These are phyloP conservation scores for Ophiostoma novo-ulmi DNA, from an alignment of 2,329 filamentous ascomycete genomes.

Conservation along the genomic window DNA sequence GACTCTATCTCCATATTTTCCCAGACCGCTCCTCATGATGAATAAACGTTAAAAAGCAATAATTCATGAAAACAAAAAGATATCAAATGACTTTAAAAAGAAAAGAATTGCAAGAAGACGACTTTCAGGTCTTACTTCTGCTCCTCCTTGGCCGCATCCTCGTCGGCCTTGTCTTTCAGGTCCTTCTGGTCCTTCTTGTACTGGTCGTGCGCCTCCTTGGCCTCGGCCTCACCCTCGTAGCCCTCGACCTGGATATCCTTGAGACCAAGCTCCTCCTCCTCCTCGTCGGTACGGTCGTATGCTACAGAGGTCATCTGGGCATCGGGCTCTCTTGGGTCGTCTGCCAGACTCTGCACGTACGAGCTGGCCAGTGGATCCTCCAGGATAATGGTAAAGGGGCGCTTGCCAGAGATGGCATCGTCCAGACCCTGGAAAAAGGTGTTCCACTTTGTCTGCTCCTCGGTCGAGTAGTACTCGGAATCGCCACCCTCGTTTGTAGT, in stretches of 20 bases:
- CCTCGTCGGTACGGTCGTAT: conserved; percentile 82
- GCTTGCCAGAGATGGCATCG: conserved; percentile 71
- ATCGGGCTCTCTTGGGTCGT: conserved; percentile 64
- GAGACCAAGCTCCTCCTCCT: conserved; percentile 88
- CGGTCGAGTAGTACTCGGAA: conserved; percentile 53
- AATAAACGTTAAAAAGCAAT: neutral
- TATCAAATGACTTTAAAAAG: neutral
- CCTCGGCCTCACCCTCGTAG: conserved; percentile 59
- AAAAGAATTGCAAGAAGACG: neutral
- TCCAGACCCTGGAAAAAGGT: conserved; percentile 74
- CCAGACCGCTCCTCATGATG: conserved; percentile 8
- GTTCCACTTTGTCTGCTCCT: conserved; percentile 68
- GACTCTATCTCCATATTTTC: neutral
- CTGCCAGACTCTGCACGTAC: conserved; percentile 84
- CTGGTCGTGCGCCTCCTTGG: conserved; percentile 17
- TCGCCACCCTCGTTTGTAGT: conserved; percentile 66
- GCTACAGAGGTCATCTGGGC: conserved; percentile 74
- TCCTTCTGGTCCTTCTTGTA: conserved; percentile 13
- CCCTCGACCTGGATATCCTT: conserved; percentile 89
- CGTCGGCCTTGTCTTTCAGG: neutral
- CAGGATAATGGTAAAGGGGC: conserved; percentile 75
- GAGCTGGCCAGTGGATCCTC: conserved; percentile 86
- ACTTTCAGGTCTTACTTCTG: conserved; percentile 9
- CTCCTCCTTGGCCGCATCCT: conserved; percentile 16
- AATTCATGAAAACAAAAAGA: neutral